Evolutionary conservation across 345 rosid species (phyloP).

Genomic region (Populus simonii): DNA sequence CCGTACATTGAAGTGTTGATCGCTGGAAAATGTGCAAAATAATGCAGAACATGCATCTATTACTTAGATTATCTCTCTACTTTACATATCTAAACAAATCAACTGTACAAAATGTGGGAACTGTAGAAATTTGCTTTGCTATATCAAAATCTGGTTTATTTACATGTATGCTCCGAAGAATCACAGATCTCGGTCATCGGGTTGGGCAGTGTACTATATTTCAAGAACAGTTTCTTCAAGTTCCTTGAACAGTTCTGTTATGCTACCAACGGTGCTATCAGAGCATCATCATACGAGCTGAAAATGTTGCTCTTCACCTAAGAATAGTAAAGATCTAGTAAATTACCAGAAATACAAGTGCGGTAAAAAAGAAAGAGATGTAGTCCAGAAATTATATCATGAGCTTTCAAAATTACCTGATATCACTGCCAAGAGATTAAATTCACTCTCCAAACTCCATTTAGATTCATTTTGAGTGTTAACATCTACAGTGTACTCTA

Average conservation of each 20-base stretch:
- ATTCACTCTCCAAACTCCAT: conserved; percentile 74
- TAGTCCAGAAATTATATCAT: not conserved
- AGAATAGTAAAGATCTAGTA: not conserved
- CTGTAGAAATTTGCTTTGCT: too few species aligned
- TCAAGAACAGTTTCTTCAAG: not conserved
- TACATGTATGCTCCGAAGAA: too few species aligned
- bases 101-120: not conserved
- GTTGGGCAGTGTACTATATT: too few species aligned
- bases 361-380: not conserved
- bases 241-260: not conserved
- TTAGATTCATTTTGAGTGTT: conserved; percentile 45
- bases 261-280: not conserved
- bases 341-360: not conserved
- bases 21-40: not conserved
- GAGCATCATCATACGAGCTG: conserved; percentile 21
- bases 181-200: too few species aligned
- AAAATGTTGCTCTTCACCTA: conserved; percentile 33
- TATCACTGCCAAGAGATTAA: conserved; percentile 40
- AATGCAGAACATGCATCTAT: too few species aligned
- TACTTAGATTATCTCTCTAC: not conserved
- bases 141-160: too few species aligned
- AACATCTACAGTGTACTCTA: conserved; percentile 60
- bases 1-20: not conserved
- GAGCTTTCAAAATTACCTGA: conserved; percentile 20
- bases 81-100: not conserved